A percentile compares a stretch with the other conserved stretches of the same genome.
Evolutionary conservation across 768 basidiomycete species (phyloP).

Genomic region (Russula virescens): DNA sequence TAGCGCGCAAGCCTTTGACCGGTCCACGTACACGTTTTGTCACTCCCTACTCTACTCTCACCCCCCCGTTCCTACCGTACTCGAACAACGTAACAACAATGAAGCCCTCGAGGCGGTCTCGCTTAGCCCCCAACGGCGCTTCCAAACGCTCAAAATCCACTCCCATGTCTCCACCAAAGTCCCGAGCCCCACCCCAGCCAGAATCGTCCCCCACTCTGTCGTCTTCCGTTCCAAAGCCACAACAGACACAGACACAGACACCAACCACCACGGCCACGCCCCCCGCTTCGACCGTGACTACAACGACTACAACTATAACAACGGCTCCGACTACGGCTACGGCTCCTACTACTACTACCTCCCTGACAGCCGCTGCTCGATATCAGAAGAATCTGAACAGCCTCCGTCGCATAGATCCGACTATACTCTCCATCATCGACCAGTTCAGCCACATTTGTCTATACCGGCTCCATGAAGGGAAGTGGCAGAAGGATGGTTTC

Average conservation of each 20-base stretch:
- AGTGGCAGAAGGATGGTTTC: conserved; percentile 78
- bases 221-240: conserved; percentile 3
- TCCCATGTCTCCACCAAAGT: conserved; percentile 16
- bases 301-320: conserved; percentile 32
- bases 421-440: conserved; percentile 76
- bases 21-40: neutral
- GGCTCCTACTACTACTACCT: conserved; percentile 18
- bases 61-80: neutral
- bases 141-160: conserved; percentile 16
- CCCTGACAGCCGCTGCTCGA: conserved; percentile 53
- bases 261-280: too few species aligned
- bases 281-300: neutral
- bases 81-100: conserved; percentile 2
- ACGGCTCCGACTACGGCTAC: too few species aligned
- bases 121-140: conserved; percentile 15
- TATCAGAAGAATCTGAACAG: conserved; percentile 79
- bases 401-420: conserved; percentile 69
- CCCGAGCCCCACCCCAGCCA: neutral
- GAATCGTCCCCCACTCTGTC: conserved; percentile 2
- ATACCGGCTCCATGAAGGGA: conserved; percentile 65
- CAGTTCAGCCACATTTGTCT: conserved; percentile 85
- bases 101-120: conserved; percentile 20
- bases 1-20: too few species aligned
- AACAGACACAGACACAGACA: conserved; percentile 6
- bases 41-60: neutral